Conservation (phyloP, 2,329 filamentous ascomycete species). For the Neofusicoccum parvum region DNA sequence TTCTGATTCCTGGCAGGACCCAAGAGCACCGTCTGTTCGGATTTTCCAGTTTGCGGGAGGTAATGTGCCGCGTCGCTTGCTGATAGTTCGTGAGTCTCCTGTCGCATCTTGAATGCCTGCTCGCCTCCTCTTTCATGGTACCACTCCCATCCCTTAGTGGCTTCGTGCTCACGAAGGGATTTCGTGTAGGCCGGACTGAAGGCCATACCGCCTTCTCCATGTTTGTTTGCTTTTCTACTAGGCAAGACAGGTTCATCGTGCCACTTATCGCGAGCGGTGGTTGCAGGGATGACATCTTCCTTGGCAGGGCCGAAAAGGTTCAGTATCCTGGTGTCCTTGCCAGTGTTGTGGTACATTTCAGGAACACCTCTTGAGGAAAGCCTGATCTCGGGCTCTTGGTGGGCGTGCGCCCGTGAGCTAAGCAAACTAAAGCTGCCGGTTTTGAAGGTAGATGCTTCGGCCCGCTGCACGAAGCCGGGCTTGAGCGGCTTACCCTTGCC, state of each 20-base stretch:
- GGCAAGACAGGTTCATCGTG: slow-evolving; percentile 55
- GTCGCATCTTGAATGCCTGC: slow-evolving; percentile 45
- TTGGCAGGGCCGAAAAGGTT: slow-evolving; percentile 54
- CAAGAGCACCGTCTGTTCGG: slow-evolving; percentile 47
- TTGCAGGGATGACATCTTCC: slow-evolving; percentile 51
- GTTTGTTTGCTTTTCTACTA: slow-evolving; percentile 39
- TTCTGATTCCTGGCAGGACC: slow-evolving; percentile 52
- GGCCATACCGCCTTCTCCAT: slow-evolving; percentile 42
- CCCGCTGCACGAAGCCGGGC: slow-evolving; percentile 17
- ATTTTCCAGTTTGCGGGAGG: slow-evolving; percentile 37
- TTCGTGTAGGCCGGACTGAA: slow-evolving; percentile 47
- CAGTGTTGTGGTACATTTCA: slow-evolving; percentile 32
- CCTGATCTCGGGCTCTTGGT: slow-evolving; percentile 7
- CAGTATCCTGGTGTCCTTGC: slow-evolving; percentile 49
- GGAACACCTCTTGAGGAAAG: slow-evolving; percentile 29
- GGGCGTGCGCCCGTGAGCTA: slow-evolving; percentile 17
- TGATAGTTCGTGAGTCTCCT: slow-evolving; percentile 41
- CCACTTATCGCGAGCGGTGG: slow-evolving; percentile 56
- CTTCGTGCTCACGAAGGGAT: slow-evolving; percentile 47
- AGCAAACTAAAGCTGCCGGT: slow-evolving; percentile 25
- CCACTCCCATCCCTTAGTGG: slow-evolving; percentile 55
- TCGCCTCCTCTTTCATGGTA: slow-evolving; percentile 49
- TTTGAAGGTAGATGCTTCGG: slow-evolving; percentile 27
- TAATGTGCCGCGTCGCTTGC: slow-evolving; percentile 45
- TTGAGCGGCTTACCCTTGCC: slow-evolving; percentile 14